These are phyloP conservation scores for Myxozyma kluyveri DNA, from an alignment of 805 yeast genomes.

Conservation along the genomic window DNA sequence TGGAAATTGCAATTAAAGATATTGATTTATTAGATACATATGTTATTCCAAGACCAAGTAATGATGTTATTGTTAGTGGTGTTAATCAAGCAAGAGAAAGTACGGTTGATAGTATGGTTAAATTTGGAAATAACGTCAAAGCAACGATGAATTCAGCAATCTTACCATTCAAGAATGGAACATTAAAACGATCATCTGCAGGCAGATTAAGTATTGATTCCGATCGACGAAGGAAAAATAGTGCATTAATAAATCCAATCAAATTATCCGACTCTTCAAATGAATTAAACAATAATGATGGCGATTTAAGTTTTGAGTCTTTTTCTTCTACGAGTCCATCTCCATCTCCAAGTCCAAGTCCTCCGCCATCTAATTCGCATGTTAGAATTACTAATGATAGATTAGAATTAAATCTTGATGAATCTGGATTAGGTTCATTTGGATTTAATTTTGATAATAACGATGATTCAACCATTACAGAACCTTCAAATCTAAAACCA, in stretches of 20 bases:
- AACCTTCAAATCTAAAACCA: background rate
- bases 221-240: too few species aligned
- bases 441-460: background rate
- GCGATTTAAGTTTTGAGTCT: too few species aligned
- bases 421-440: background rate
- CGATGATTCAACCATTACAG: background rate
- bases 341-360: too few species aligned
- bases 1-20: conserved; percentile 16
- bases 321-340: too few species aligned
- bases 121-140: background rate
- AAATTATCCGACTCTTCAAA: too few species aligned
- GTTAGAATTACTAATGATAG: background rate
- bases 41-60: too few species aligned
- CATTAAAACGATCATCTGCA: conserved; percentile 1
- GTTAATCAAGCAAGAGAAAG: too few species aligned
- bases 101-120: too few species aligned
- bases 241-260: too few species aligned
- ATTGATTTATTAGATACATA: conserved; percentile 10
- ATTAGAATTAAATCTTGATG: background rate
- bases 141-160: conserved; percentile 3
- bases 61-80: too few species aligned
- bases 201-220: too few species aligned
- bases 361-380: background rate
- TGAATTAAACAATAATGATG: too few species aligned
- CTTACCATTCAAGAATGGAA: background rate